Evolutionary conservation across 805 yeast genomes (phyloP).

Genomic region (Barnettozyma wickerhamii): DNA sequence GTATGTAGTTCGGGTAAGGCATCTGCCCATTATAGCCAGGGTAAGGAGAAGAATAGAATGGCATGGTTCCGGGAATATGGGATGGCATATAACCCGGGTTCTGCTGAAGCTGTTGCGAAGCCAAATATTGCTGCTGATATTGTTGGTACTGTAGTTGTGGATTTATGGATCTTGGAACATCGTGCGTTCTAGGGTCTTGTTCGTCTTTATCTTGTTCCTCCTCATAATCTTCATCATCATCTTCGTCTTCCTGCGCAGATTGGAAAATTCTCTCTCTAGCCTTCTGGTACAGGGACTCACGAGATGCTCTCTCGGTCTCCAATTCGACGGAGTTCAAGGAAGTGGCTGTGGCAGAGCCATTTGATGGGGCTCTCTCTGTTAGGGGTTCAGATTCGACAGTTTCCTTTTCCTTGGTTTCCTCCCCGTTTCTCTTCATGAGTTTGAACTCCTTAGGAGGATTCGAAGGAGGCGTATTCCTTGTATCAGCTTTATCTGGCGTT

Average conservation of each 20-base stretch:
- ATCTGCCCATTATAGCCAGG: constrained; percentile 1
- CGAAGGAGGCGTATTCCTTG: constrained; percentile 2
- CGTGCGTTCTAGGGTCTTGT: neutral
- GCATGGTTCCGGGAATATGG: no score
- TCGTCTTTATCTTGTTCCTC: constrained; percentile 15
- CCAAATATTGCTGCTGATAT: neutral
- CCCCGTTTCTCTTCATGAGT: constrained; percentile 21
- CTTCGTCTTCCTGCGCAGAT: constrained; percentile 27
- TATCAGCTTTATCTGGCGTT: no score
- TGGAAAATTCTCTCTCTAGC: constrained; percentile 36
- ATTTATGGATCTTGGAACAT: neutral
- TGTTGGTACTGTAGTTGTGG: constrained; percentile 4
- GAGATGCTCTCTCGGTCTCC: constrained; percentile 34
- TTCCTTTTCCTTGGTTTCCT: neutral
- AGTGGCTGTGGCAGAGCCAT: neutral
- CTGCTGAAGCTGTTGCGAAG: neutral
- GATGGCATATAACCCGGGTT: no score
- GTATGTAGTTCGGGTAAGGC: constrained; percentile 1
- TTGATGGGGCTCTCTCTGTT: neutral
- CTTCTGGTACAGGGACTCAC: constrained; percentile 39
- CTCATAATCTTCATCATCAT: constrained; percentile 24
- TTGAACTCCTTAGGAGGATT: constrained; percentile 17
- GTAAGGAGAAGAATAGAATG: no score
- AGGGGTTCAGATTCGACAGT: neutral
- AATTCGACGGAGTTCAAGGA: constrained; percentile 14